Evolutionary conservation across 441 rosid genomes (phyloP), one percentile per base, ranked within the genome.

Genomic region (Populus hybrid): DNA sequence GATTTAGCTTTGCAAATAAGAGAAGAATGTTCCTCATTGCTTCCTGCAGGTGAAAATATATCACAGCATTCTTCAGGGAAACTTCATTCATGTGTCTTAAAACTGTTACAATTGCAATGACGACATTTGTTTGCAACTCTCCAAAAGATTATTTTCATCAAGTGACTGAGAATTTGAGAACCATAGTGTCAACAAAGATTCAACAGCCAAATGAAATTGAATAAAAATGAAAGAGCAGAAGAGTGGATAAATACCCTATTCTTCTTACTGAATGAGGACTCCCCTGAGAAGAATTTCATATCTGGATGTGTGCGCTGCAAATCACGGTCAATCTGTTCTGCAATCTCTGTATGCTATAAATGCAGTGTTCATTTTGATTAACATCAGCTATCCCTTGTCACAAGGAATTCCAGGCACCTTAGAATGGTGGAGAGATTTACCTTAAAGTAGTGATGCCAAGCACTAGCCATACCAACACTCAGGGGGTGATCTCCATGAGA

Each of bases 401-500:
- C 30, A 77, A 76, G 57, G 67, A 75, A 30, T 38, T 77, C 78
- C 36, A 57, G 64, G 66, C 69, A 72, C 38, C 59, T 42, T 35
- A 34, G 34, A 21, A 70, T 46, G 30, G 28, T 72, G 28, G 79
- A 46, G 71, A 65, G 66, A 67, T 73, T 68, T 81, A 91, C 95
- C 92, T 91, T 85, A 64, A 90, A 90, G 81, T 84, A 88, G 75
- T 83, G 91, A 81, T 84, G 81, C 95, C 95, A 90, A 74, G 86
- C 81, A 76, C 92, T 89, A 65, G 89, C 85, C 84, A 89, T 87
- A 59, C 89, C 91, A 68, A 79, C 85, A 77, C 91, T 89, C 80
- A 91, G 79, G n/a, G 95, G 95, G 81, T 91, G 95, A 86, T 91
- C 95, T 77, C 88, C 95, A 14, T 84, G 86, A 75, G 95, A 89